A percentile compares a stretch with the other conserved stretches of the same genome.
Conservation (phyloP, 352 stramenopile genomes). For the Globisporangium recalcitrans region DNA sequence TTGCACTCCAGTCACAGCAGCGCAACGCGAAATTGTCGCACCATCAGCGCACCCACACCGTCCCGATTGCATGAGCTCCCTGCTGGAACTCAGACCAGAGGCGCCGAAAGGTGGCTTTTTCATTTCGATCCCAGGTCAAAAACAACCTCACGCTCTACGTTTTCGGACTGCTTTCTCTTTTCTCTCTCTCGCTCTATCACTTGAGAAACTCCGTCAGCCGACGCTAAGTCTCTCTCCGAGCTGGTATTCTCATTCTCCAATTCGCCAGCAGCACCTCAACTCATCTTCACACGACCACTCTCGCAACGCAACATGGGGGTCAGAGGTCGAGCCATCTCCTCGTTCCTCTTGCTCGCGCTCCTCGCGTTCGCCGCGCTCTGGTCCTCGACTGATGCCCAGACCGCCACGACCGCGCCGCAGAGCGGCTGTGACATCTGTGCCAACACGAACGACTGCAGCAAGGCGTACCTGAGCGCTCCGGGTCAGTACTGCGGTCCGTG, state of each 20-base stretch:
- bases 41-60: neutral
- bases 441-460: slow-evolving; percentile 38
- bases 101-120: neutral
- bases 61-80: neutral
- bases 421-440: slow-evolving; percentile 48
- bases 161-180: neutral
- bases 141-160: neutral
- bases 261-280: neutral
- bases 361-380: slow-evolving; percentile 13
- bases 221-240: neutral
- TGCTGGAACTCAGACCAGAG: neutral
- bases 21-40: neutral
- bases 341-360: slow-evolving; percentile 11
- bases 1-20: neutral
- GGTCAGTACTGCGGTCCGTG: slow-evolving; percentile 54
- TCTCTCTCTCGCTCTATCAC: neutral
- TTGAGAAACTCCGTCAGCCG: neutral
- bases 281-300: neutral
- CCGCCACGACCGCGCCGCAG: slow-evolving; percentile 2
- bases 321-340: slow-evolving; percentile 5
- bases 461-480: slow-evolving; percentile 35
- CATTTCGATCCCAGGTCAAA: slow-evolving; percentile 7
- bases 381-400: slow-evolving; percentile 8
- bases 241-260: slow-evolving; percentile 4
- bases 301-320: slow-evolving; percentile 1